Evolutionary conservation across 495 filamentous ascomycete species (phyloP), one percentile per base, ranked within the genome.

Genomic region (Daldinia caldariorum): DNA sequence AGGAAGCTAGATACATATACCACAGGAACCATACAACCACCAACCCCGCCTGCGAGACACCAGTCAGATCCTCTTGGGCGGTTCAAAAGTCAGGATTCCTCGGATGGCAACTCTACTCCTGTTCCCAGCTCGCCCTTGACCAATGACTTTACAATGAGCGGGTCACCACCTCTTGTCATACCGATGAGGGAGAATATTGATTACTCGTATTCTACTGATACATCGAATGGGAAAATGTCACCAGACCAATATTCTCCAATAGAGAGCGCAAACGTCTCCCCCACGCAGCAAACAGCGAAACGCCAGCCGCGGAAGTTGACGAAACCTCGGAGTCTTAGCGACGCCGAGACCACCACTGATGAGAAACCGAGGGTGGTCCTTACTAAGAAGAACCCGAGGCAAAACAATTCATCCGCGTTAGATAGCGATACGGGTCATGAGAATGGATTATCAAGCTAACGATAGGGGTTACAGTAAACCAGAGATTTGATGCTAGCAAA

Each of bases 1-100:
- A 86, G 88, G 73, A 91, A 94, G 82, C 74, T 94, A 56, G 91
- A 94, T 66, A 81, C 84, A 16, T 93, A 93, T 72, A 65, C 81
- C 6, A 76, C 75, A 12, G 75, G 50, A 20, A 75, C 70, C 58
- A 65, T 74, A 29, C 60, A 73, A 43, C 71, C 76, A 13, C 74
- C 76, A 16, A 74, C 66, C 0, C 74, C 76, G 5, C 70, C 68
- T 38, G 54, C 65, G n/a, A 58, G 31, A 34, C 56, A 73, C 16
- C 32, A 50, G 13, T 4, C 55, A 39, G 68, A 72, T 50, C 66
- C 70, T 26, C 71, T 66, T 12, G 22, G 55, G 59, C 54, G 45
- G n/a, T 32, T 45, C 10, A 61, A 49, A 14, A 57, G 37, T 9
- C 37, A 54, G 32, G 51, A 37, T 50, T 56, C 63, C 0, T 56